These are phyloP conservation scores for Zygosaccharomyces pseudobailii DNA, from an alignment of 1,139 yeast genomes.

Conservation along the genomic window DNA sequence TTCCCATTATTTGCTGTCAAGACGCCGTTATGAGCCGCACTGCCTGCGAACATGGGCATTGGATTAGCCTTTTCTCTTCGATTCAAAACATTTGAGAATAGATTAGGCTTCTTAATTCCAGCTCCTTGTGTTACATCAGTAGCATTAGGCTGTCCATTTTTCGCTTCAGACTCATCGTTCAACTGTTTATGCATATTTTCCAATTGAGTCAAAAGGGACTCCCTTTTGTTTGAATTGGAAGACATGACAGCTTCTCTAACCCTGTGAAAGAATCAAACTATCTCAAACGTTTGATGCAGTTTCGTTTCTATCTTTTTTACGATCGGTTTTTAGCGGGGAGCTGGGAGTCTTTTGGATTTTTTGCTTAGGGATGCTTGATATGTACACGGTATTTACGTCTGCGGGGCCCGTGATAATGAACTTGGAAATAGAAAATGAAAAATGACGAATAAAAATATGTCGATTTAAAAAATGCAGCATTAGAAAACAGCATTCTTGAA, in stretches of 20 bases:
- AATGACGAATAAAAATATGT: background rate
- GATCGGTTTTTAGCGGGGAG: background rate
- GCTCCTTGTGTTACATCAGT: conserved; percentile 11
- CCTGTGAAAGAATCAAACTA: background rate
- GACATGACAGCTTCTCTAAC: background rate
- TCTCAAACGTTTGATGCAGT: background rate
- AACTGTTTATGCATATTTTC: conserved; percentile 56
- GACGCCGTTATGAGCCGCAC: conserved; percentile 24
- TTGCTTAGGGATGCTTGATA: background rate
- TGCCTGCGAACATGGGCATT: conserved; percentile 31
- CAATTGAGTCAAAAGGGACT: conserved; percentile 40
- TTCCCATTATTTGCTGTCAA: conserved; percentile 34
- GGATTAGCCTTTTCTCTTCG: conserved; percentile 32
- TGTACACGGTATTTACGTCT: background rate
- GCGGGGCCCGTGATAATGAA: background rate
- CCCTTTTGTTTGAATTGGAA: conserved; percentile 6
- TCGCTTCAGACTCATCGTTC: conserved; percentile 31
- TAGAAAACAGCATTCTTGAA: background rate
- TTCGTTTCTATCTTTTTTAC: background rate
- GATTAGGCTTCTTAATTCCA: conserved; percentile 14
- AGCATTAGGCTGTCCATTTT: conserved; percentile 26
- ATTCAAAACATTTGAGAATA: conserved; percentile 30
- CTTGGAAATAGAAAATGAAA: background rate
- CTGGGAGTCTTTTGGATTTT: background rate
- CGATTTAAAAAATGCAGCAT: background rate